These are phyloP conservation scores for Leccinum olivaceopallidum DNA, from an alignment of 768 basidiomycete genomes.

Conservation along the genomic window DNA sequence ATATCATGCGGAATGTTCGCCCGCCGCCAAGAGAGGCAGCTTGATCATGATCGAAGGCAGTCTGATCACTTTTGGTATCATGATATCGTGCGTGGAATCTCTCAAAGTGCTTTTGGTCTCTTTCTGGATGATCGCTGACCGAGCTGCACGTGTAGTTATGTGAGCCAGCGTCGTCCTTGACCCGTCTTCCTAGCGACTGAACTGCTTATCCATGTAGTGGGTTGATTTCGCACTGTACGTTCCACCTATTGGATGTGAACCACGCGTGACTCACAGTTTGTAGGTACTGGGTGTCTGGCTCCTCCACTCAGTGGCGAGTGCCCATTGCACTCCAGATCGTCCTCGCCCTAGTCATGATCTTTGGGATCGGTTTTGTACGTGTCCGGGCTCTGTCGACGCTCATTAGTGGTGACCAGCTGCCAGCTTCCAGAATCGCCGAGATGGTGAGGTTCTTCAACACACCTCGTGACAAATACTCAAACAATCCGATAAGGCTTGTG, in stretches of 20 bases:
- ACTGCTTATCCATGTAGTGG: slow-evolving; percentile 41
- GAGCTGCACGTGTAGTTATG: slow-evolving; percentile 17
- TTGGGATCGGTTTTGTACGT: slow-evolving; percentile 47
- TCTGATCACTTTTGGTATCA: slow-evolving; percentile 63
- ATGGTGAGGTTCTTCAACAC: slow-evolving; percentile 38
- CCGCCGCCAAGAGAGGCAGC: slow-evolving; percentile 56
- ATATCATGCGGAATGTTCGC: slow-evolving; percentile 68
- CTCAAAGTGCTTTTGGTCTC: not conserved
- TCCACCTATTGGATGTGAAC: not conserved
- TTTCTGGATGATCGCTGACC: slow-evolving; percentile 3
- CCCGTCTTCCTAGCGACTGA: slow-evolving; percentile 1
- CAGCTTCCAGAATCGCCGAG: slow-evolving; percentile 62
- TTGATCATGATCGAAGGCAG: slow-evolving; percentile 68
- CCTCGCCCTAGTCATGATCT: slow-evolving; percentile 54
- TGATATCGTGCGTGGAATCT: slow-evolving; percentile 50
- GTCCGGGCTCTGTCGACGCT: not conserved
- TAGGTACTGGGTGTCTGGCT: slow-evolving; percentile 52
- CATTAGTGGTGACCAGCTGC: not conserved
- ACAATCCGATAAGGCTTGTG: slow-evolving; percentile 43
- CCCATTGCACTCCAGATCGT: slow-evolving; percentile 62
- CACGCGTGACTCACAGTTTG: not conserved
- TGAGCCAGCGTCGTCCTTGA: slow-evolving; percentile 10
- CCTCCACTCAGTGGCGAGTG: slow-evolving; percentile 61
- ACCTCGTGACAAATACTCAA: not conserved
- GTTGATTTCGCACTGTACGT: slow-evolving; percentile 61